Percentiles rank a stretch among this genome's conserved stretches.
phyloP scores from a whole-genome alignment of 2,329 filamentous ascomycete species.

The Xylaria multiplex region DNA sequence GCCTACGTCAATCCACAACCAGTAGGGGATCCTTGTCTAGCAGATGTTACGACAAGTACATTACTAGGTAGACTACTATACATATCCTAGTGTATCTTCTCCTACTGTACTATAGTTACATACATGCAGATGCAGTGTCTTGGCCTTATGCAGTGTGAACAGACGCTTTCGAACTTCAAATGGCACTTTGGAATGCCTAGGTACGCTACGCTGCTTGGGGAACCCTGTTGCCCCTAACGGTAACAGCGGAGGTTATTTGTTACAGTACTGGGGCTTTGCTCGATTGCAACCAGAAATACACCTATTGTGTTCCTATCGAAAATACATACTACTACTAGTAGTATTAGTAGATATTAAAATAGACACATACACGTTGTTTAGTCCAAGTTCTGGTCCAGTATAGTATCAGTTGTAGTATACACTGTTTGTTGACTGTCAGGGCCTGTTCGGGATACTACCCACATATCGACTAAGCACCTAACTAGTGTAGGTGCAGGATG shows the following conservation, averaged over 20 bases:
- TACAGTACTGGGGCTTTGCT: background rate
- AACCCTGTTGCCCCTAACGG: conserved; percentile 18
- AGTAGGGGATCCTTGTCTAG: too few species aligned
- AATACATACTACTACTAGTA: background rate
- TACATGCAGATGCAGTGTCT: background rate
- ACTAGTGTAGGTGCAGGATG: background rate
- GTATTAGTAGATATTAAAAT: background rate
- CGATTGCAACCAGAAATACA: conserved; percentile 9
- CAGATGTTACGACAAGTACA: background rate
- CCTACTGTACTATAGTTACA: background rate
- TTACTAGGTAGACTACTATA: background rate
- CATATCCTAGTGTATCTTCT: background rate
- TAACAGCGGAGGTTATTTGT: conserved; percentile 13
- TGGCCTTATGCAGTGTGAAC: conserved; percentile 6
- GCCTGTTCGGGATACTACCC: background rate
- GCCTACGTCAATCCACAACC: too few species aligned
- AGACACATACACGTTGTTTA: background rate
- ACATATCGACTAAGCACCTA: too few species aligned
- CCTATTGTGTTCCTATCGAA: background rate
- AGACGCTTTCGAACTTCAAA: conserved; percentile 15
- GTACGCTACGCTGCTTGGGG: conserved; percentile 4
- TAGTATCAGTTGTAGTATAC: background rate
- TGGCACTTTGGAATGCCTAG: conserved; percentile 8
- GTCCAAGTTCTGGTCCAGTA: background rate
- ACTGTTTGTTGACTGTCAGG: background rate